phyloP scores from a whole-genome alignment of 179 eudicot genomes.

The Beta macrorhiza region DNA sequence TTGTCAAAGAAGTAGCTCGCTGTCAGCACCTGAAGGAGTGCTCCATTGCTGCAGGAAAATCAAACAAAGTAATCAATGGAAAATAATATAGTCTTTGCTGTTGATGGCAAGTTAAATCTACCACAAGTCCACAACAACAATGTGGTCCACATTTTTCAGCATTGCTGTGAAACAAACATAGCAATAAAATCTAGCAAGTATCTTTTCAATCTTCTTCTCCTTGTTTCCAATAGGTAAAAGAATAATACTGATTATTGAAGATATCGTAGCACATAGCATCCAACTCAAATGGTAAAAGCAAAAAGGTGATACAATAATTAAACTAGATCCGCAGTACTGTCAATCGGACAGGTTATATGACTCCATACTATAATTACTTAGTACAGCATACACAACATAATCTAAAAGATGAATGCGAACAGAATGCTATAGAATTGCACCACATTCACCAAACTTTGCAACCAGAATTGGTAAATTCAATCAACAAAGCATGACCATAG shows the following conservation, averaged over 20 bases:
- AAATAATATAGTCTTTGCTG: not conserved
- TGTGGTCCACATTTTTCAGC: not conserved
- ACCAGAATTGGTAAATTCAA: conserved; percentile 6
- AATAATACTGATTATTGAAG: not conserved
- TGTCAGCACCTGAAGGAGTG: conserved; percentile 80
- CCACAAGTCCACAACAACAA: not conserved
- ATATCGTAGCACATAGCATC: not conserved
- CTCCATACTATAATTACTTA: not conserved
- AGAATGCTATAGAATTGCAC: not conserved
- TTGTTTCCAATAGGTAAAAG: not conserved
- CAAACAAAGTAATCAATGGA: conserved; percentile 9
- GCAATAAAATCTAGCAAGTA: not conserved
- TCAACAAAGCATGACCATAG: not conserved
- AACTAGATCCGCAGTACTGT: not conserved
- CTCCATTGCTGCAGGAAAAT: conserved; percentile 71
- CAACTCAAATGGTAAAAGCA: not conserved
- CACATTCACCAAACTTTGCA: not conserved
- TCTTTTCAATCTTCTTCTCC: not conserved
- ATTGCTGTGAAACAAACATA: not conserved
- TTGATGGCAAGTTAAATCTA: not conserved
- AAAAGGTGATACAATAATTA: too few relatives aligned
- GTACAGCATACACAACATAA: too few relatives aligned
- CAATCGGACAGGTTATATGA: not conserved
- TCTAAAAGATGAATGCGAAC: not conserved
- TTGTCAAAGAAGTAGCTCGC: conserved; percentile 84